These are phyloP conservation scores for Passiflora organensis DNA, from an alignment of 345 rosid species.

Conservation along the genomic window DNA sequence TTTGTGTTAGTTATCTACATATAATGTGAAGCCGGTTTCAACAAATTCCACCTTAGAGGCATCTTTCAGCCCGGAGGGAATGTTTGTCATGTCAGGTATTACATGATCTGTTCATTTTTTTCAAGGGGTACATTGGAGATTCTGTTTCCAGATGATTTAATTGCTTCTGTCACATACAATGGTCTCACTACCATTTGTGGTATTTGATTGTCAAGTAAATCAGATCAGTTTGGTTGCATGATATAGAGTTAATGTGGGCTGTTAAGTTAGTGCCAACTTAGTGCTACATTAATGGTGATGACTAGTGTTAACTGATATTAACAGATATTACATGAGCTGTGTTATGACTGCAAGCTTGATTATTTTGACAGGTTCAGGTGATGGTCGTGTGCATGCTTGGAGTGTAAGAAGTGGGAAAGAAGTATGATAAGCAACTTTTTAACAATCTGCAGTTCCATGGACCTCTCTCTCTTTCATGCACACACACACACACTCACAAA, in stretches of 20 bases:
- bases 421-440: conserved; percentile 39
- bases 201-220: too few relatives aligned
- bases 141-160: background rate
- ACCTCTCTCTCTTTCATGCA: background rate
- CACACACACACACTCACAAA: background rate
- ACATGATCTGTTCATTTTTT: conserved; percentile 4
- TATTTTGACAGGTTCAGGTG: conserved; percentile 69
- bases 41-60: conserved; percentile 83
- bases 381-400: conserved; percentile 93
- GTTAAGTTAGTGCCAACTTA: background rate
- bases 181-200: background rate
- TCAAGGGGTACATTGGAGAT: conserved; percentile 6
- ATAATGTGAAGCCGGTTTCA: conserved; percentile 76
- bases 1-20: conserved; percentile 60
- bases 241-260: background rate
- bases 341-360: conserved; percentile 7
- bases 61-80: conserved; percentile 95
- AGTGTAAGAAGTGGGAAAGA: conserved; percentile 80
- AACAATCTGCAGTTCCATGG: background rate
- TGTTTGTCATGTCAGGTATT: conserved; percentile 82
- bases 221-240: background rate
- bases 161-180: background rate
- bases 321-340: too few relatives aligned
- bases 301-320: too few relatives aligned
- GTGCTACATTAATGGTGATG: too few relatives aligned